A percentile compares a stretch with the other conserved stretches of the same genome.
These are phyloP conservation scores for Cyathus striatus DNA, from an alignment of 768 basidiomycete species.

Conservation along the genomic window DNA sequence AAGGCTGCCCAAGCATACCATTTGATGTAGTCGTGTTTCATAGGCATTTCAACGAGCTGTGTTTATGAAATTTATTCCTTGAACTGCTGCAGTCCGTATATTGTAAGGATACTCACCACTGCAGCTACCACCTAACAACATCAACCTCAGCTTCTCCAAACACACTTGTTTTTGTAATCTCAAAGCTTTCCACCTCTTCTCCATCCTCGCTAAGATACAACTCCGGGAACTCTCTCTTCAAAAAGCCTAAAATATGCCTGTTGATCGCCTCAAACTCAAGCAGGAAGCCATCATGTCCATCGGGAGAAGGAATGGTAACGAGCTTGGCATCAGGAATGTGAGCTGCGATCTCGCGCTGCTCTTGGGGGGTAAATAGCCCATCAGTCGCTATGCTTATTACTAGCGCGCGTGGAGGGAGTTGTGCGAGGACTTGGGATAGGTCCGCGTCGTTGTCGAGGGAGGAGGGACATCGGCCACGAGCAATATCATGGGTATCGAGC, in stretches of 20 bases:
- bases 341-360: slow-evolving; percentile 79
- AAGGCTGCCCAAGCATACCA: too few relatives aligned
- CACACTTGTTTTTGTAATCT: slow-evolving; percentile 84
- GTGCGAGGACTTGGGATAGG: slow-evolving; percentile 36
- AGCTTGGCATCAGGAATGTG: slow-evolving; percentile 78
- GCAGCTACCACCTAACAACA: slow-evolving; percentile 12
- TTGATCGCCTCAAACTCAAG: slow-evolving; percentile 97
- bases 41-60: too few relatives aligned
- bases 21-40: too few relatives aligned
- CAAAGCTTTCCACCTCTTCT: slow-evolving; percentile 55
- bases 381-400: slow-evolving; percentile 92
- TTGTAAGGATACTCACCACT: too few relatives aligned
- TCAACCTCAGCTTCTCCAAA: slow-evolving; percentile 98
- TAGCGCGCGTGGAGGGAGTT: slow-evolving; percentile 68
- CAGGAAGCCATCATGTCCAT: slow-evolving; percentile 96
- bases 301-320: slow-evolving; percentile 76
- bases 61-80: too few relatives aligned
- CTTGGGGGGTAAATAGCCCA: slow-evolving; percentile 88
- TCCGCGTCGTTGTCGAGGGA: slow-evolving; percentile 15
- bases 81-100: too few relatives aligned
- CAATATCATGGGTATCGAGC: slow-evolving; percentile 90
- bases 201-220: slow-evolving; percentile 24
- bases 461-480: slow-evolving; percentile 47
- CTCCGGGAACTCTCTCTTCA: slow-evolving; percentile 41
- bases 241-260: slow-evolving; percentile 60